Evolutionary conservation across 768 basidiomycete genomes (phyloP).

Genomic region (Tylopilus intermedius): DNA sequence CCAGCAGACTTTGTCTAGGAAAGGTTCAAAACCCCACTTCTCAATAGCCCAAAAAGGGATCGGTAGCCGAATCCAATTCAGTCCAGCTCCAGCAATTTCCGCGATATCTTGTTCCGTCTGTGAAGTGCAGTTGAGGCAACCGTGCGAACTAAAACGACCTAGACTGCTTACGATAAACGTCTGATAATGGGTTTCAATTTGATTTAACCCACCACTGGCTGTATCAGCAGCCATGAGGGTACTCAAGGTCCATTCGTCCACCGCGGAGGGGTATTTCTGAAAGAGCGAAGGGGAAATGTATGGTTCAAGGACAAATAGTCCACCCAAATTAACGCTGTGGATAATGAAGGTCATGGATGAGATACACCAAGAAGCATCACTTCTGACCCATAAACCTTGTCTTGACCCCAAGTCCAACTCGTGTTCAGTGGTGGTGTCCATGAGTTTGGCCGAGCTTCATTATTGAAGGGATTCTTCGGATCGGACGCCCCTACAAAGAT

Average conservation of each 20-base stretch:
- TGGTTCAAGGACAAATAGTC: constrained; percentile 74
- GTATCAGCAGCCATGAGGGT: constrained; percentile 61
- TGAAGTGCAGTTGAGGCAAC: neutral
- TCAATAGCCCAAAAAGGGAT: constrained; percentile 87
- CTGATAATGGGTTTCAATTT: constrained; percentile 71
- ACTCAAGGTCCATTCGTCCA: constrained; percentile 69
- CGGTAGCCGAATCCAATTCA: constrained; percentile 80
- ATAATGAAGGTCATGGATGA: constrained; percentile 9
- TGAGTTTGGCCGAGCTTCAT: constrained; percentile 66
- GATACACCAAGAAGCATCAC: constrained; percentile 2
- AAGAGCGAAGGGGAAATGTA: constrained; percentile 65
- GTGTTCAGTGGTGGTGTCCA: constrained; percentile 79
- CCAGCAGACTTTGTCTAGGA: constrained; percentile 71
- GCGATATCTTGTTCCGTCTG: constrained; percentile 90
- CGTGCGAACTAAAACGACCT: neutral
- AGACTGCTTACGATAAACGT: constrained; percentile 69
- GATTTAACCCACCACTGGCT: constrained; percentile 55
- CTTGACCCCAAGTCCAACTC: constrained; percentile 63
- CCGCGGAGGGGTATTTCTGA: constrained; percentile 51
- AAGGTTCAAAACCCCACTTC: constrained; percentile 70
- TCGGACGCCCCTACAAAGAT: constrained; percentile 52
- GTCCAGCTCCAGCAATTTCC: constrained; percentile 79
- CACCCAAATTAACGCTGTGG: constrained; percentile 64
- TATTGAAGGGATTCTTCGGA: constrained; percentile 70
- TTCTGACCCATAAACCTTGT: constrained; percentile 57